Evolutionary conservation across 2,329 filamentous ascomycete species (phyloP), one percentile per base, ranked within the genome.

Genomic region (Colletotrichum spinosum): DNA sequence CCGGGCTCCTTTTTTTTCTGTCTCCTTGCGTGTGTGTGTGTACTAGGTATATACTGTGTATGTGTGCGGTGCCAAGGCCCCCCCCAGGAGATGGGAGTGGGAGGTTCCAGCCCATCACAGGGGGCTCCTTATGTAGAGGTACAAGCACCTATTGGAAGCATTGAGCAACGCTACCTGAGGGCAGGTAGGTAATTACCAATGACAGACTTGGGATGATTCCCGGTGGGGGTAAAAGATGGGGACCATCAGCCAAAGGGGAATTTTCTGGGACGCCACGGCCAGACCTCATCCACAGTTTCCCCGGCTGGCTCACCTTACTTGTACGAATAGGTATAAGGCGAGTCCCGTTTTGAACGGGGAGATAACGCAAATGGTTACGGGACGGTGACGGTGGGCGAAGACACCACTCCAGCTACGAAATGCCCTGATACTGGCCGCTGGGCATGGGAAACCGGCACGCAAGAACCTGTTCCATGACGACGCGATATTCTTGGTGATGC

Each of bases 51-150:
- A 17, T 17, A 17, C n/a, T n/a, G n/a, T n/a, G n/a, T n/a, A 17
- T 25, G 25, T 25, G 25, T 25, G 25, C 4, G 25, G 25, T 25
- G 25, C 25, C 25, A 25, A 25, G 25, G 25, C 25, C 25, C 25
- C 4, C 15, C 17, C 17, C 25, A 25, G 25, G 25, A 25, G 52
- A 60, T 42, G 42, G 61, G 50, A 50, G 61, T 49, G 54, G 55
- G 55, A 48, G 60, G 44, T 52, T 54, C 55, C 38, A 60, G 61
- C 44, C 61, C 45, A 39, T 25, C 34, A 49, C 45, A 25, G 52
- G 55, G 44, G 25, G 25, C 25, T 25, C 25, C 25, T 25, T 25
- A 25, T 25, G 25, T 25, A 25, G 25, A 25, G 25, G 25, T 25
- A 25, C 25, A 25, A 25, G 25, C 3, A 25, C 25, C 25, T 25